Evolutionary conservation across 805 yeast genomes (phyloP), one percentile per base, ranked within the genome.

Genomic region (Metschnikowia lachancei): DNA sequence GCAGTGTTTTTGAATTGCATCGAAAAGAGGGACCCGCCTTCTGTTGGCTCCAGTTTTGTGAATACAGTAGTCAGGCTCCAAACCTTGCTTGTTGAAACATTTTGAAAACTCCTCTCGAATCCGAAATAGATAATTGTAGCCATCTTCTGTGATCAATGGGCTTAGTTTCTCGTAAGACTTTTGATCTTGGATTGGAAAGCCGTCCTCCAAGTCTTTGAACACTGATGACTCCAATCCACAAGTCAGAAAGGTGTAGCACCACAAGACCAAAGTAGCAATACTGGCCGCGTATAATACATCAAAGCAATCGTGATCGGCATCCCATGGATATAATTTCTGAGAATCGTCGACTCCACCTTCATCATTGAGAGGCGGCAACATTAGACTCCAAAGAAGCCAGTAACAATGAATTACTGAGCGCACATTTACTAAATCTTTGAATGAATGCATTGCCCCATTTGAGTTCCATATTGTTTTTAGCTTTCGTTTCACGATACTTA

Each of bases 401-500:
- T 66, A 71, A 42, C 74, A 63, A 50, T 71, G 75, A 1, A 72
- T 55, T 2, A 72, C 65, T 29, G 72, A 61, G 28, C 70, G 60
- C 24, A 62, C 46, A 48, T 70, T 70, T 9, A 66, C 59, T 39
- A 63, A 39, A 33, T 69, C 72, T 38, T 48, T 57, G 12, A 57
- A 52, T 16, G 61, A 49, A 4, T 33, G 45, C 22, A 40, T 37
- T 17, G 47, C 24, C 11, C 39, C 39, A 11, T 39, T 35, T 10
- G 33, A 4, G 22, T 43, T 37, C 76, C 75, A 71, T 42, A 70
- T 64, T 13, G 55, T 57, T 44, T 49, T 54, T 22, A 70, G 53
- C 49, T 70, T 70, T 13, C 62, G 51, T 45, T 62, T 71, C 4
- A 69, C 74, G 18, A 62, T 54, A 17, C 53, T 45, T 41, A 62